Base-by-base conservation (phyloP, 2,329 filamentous ascomycete genomes). In the Fusarium scirpi region DNA sequence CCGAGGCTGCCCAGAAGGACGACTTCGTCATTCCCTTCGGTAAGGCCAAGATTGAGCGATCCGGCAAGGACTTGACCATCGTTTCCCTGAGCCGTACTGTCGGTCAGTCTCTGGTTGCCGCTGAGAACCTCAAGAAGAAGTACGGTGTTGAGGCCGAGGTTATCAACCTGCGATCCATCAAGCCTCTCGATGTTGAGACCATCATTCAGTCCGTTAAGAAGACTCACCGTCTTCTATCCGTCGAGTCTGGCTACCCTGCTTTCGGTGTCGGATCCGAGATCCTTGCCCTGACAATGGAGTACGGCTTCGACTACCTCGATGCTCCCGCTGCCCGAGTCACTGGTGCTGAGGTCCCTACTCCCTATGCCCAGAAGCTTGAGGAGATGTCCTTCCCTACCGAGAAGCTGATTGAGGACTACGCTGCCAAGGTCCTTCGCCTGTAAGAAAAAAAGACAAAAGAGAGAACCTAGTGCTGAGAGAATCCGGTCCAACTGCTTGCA, bases 141-240 rank as follows among this genome's bases (percentile, higher is more conserved):
- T 98, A 98, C 83, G 96, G 96, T 68, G 90, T 98, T 65, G 95
- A 98, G 76, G 92, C 89, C 58, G 96, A 99, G 85, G 96, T 99
- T 71, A 92, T 99, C 88, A 99, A 99, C 87, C 90, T 99, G 79
- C 94, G 96, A 78, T 98, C 94, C 74, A 85, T 99, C 85, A 99
- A 98, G 88, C 96, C 96, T 45, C 89, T 99, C 73, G 96, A 99
- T 78, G 88, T 99, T 65, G 94, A 98, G 83, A 88, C 94, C 73
- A 98, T 99, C 78, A 87, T 98, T 82, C 94, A 97, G 82, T 98
- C 94, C 15, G 91, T 99, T 80, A 98, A 99, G 92, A 99, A 99
- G 91, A 99, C 96, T 20, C 92, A 93, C 81, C 92, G 92, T 78
- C 89, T 99, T 69, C 88, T 99, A 81, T 90, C 90, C 44, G 94